A percentile compares a stretch with the other conserved stretches of the same genome.
Evolutionary conservation across 306 rosid species (phyloP).

Genomic region (Dalbergia oliveri): DNA sequence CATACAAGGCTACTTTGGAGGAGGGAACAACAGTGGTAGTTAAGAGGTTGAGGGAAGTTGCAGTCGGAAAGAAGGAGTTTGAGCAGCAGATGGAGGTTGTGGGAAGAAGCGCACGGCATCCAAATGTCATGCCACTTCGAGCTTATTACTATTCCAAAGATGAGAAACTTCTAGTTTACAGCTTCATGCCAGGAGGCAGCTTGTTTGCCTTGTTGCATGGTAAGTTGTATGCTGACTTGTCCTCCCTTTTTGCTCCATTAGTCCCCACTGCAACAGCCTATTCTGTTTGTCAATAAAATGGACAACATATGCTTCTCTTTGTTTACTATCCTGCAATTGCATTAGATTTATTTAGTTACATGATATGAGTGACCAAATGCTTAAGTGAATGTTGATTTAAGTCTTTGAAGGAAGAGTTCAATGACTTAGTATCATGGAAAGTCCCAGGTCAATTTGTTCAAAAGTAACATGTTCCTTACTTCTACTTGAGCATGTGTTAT

Average conservation of each 20-base stretch:
- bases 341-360: conserved; percentile 23
- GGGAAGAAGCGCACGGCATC: conserved; percentile 64
- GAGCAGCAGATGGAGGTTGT: conserved; percentile 75
- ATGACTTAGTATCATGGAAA: not conserved
- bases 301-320: conserved; percentile 12
- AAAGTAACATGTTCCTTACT: not conserved
- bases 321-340: conserved; percentile 9
- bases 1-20: conserved; percentile 74
- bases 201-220: conserved; percentile 73
- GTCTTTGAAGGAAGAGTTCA: conserved; percentile 17
- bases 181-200: conserved; percentile 68
- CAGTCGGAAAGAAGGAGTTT: conserved; percentile 69
- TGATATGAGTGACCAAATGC: conserved; percentile 21
- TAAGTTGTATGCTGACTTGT: conserved; percentile 44
- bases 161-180: conserved; percentile 75
- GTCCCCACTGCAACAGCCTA: not conserved
- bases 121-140: conserved; percentile 60
- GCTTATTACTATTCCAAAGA: conserved; percentile 81
- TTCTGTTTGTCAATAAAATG: not conserved
- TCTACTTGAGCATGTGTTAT: not conserved
- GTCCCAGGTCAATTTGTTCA: not conserved
- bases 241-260: conserved; percentile 4
- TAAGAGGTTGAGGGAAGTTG: conserved; percentile 68
- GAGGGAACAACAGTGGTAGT: conserved; percentile 74
- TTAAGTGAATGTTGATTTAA: not conserved